Evolutionary conservation across 192 early-diverging fungal genomes (phyloP), one percentile per base, ranked within the genome.

Genomic region (Linnemannia elongata): DNA sequence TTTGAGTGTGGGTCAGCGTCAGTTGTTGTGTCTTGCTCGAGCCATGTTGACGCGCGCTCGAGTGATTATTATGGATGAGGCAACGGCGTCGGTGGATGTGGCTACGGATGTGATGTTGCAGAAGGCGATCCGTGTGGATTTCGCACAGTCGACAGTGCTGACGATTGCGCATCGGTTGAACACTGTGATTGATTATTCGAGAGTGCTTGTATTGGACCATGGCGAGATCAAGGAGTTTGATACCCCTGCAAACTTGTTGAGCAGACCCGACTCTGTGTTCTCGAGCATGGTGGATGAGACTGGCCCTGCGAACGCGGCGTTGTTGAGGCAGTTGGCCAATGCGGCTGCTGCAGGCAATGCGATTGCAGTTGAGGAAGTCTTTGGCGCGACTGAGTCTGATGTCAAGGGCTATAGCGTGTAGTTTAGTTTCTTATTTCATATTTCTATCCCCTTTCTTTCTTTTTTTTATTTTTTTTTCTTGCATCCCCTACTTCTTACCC

Each of bases 11-110:
- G 97, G 97, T 27, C 96, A 98, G 83, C 88, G 96, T 52, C 97
- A 98, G 90, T 79, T 98, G 72, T 88, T 98, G 60, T 95, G 95
- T 76, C 89, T 98, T 12, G 96, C 96, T 2, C 91, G 97, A 49
- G 96, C 96, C 38, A 88, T 98, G 83, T 88, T 97, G 71, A 94
- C 93, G 77, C 90, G 91, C 33, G 91, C 94, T 30, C 90, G 85
- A 15, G 82, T 90, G 79, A 90, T 90, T 68, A 77, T 91, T 57
- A 89, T 91, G 90, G 91, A 91, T 35, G 91, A 91, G 73, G 88
- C 89, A 30, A 90, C 90, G 2, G 89, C 92, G 18, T 89, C 89
- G 22, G 92, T 95, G 13, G 93, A 94, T 77, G 90, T 90, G 69
- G 94, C 94, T 66, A 94, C 95, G 8, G 94, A 95, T 81, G 91